Evolutionary conservation across 768 basidiomycete species (phyloP), one percentile per base, ranked within the genome.

Genomic region (Gautieria morchelliformis): DNA sequence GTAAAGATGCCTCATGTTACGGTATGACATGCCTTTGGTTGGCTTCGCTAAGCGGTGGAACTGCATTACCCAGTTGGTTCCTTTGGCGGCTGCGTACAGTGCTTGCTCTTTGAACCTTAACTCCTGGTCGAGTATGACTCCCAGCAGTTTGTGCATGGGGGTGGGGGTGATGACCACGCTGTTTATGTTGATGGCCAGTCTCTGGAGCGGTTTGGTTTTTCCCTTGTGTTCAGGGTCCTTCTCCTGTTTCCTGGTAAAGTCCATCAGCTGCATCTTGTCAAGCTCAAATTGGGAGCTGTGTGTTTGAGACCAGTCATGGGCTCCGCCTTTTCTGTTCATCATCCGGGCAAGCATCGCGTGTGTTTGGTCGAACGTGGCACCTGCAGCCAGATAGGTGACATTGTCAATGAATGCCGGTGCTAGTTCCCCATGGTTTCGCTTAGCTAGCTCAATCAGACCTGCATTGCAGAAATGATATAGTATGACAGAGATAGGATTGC

Each of bases 241-340:
- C 51, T 52, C 24, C 63, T 57, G 12, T 5, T 24, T n/a, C 33
- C 51, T 52, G 6, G 65, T 57, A 50, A 64, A 66, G 61, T 70
- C 66, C 46, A 70, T 64, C 0, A 69, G 49, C 11, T 62, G 67
- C 0, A 67, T 55, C 61, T 75, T 75, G 27, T 59, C 54, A 1
- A 70, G 56, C 51, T 71, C 68, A 49, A 70, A 73, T 22, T 53
- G 54, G 0, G 65, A 71, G 62, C 70, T 68, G 59, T 71, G 71
- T 0, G 46, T 37, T 0, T 11, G 1, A 1, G 63, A 57, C 70
- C 72, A 72, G 0, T 67, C 51, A 10, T 65, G 60, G 10, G 52
- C 67, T 3, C 71, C 70, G 0, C 42, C 62, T 3, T 20, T 5
- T 11, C 56, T 35, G 3, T 65, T 54, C 44, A 75, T 66, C 60